Evolutionary conservation across 352 stramenopile genomes (phyloP).

Genomic region (Pythium guiyangense): DNA sequence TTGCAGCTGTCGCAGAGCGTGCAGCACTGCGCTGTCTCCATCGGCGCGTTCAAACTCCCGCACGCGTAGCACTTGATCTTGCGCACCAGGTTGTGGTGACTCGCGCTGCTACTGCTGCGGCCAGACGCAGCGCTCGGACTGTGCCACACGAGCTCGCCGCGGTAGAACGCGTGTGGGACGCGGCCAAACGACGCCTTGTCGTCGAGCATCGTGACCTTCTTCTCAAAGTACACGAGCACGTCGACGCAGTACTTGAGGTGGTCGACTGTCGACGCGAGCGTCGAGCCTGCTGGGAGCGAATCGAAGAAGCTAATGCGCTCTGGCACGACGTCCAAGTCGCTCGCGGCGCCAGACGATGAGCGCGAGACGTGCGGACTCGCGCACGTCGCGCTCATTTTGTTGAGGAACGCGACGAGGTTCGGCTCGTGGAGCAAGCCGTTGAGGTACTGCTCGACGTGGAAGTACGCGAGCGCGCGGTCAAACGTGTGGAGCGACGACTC

Average conservation of each 20-base stretch:
- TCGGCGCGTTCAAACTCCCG: constrained; percentile 49
- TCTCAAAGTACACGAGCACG: constrained; percentile 85
- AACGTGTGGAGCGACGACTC: constrained; percentile 77
- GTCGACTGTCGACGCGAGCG: constrained; percentile 55
- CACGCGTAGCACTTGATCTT: constrained; percentile 81
- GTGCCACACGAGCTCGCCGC: constrained; percentile 74
- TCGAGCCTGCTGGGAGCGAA: constrained; percentile 36
- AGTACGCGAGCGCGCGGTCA: constrained; percentile 73
- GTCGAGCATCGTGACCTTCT: constrained; percentile 63
- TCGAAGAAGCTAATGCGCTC: constrained; percentile 73
- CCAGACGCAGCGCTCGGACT: constrained; percentile 15
- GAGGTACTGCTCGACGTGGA: constrained; percentile 81
- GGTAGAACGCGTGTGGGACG: constrained; percentile 72
- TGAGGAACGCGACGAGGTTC: constrained; percentile 54
- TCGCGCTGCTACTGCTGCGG: constrained; percentile 10
- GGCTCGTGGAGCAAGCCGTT: constrained; percentile 74
- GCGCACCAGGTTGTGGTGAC: constrained; percentile 32
- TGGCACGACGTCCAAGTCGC: constrained; percentile 56
- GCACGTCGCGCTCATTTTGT: constrained; percentile 64
- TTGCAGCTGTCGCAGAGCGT: constrained; percentile 73
- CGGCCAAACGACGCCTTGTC: constrained; percentile 61
- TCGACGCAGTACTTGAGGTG: constrained; percentile 82
- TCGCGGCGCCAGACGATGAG: constrained; percentile 6
- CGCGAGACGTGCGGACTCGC: constrained; percentile 15
- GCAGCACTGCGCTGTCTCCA: constrained; percentile 69